A percentile compares a stretch with the other conserved stretches of the same genome.
Evolutionary conservation across 116 monocot species (phyloP).

Genomic region (Papilionanthe hybrid): DNA sequence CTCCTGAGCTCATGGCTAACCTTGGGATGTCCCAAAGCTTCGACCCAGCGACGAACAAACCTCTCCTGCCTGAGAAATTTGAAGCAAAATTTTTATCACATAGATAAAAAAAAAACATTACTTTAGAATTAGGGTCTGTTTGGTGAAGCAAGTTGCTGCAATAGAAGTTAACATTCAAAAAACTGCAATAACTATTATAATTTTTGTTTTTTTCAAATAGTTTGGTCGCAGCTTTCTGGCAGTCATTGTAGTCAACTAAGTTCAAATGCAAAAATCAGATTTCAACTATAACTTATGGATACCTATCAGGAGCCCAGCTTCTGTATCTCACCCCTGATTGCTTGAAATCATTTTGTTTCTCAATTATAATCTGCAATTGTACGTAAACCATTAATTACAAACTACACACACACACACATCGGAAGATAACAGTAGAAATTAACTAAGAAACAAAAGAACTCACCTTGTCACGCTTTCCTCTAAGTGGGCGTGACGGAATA

Average conservation of each 20-base stretch:
- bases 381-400: not conserved
- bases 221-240: no score
- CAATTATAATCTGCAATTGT: constrained; percentile 15
- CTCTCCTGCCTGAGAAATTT: constrained; percentile 62
- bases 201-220: no score
- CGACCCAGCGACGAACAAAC: constrained; percentile 61
- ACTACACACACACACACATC: not conserved
- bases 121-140: not conserved
- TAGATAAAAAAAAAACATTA: not conserved
- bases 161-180: no score
- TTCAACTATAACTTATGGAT: not conserved
- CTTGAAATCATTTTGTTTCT: constrained; percentile 54
- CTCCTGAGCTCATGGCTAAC: constrained; percentile 67
- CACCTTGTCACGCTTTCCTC: constrained; percentile 27
- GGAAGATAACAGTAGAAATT: not conserved
- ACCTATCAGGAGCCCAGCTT: constrained; percentile 46
- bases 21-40: constrained; percentile 50
- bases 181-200: no score
- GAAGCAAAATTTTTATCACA: not conserved
- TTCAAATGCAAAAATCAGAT: no score
- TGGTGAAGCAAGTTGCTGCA: no score
- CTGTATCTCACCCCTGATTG: constrained; percentile 57
- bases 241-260: no score
- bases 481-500: constrained; percentile 12
- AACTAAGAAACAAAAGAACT: not conserved